Evolutionary conservation across 768 basidiomycete species (phyloP).

Genomic region (Phaffia tasmanica): DNA sequence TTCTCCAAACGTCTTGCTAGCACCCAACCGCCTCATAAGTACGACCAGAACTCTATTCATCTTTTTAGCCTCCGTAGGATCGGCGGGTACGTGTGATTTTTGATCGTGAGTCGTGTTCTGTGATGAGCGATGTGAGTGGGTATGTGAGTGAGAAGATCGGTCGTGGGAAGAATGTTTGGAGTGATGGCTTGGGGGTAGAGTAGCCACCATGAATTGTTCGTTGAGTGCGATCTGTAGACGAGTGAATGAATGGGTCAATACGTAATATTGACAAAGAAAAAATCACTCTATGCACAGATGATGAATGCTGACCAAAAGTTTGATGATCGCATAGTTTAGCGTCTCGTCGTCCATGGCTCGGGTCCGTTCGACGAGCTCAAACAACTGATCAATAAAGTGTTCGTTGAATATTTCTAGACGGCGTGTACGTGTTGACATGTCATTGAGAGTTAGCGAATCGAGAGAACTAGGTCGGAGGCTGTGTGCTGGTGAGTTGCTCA

Average conservation of each 20-base stretch:
- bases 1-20: conserved; percentile 91
- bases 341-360: conserved; percentile 76
- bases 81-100: conserved; percentile 37
- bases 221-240: conserved; percentile 67
- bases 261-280: not conserved
- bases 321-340: conserved; percentile 91
- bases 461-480: not conserved
- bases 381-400: conserved; percentile 72
- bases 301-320: conserved; percentile 59
- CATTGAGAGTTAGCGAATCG: no score
- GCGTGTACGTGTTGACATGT: no score
- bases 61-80: conserved; percentile 37
- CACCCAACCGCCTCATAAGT: conserved; percentile 67
- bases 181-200: conserved; percentile 37
- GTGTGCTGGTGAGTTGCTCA: not conserved
- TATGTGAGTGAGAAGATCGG: not conserved
- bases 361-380: conserved; percentile 88
- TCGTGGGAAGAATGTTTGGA: conserved; percentile 6
- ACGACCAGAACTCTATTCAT: conserved; percentile 70
- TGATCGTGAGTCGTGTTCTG: conserved; percentile 3
- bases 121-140: not conserved
- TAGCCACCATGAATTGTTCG: conserved; percentile 96
- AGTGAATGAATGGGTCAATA: conserved; percentile 2
- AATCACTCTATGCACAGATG: not conserved
- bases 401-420: conserved; percentile 64